Evolutionary conservation across 176 grass and related monocot species (phyloP).

Genomic region (Bothriochloa decipiens): DNA sequence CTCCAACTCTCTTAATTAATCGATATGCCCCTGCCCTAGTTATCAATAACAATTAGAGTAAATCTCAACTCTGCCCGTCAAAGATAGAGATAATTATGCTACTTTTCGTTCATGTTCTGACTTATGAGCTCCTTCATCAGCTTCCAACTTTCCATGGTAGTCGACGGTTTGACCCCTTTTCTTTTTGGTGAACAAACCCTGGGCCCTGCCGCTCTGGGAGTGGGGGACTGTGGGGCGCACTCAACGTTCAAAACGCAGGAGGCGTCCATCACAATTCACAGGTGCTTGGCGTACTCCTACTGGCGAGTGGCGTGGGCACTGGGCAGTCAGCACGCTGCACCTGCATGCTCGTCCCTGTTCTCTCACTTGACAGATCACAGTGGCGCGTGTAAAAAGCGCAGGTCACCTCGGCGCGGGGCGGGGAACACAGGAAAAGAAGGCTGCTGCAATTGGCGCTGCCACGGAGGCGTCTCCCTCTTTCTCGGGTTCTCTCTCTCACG

Average conservation of each 20-base stretch:
- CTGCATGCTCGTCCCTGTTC: neutral
- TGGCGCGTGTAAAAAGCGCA: constrained; percentile 38
- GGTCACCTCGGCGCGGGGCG: constrained; percentile 9
- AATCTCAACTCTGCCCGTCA: neutral
- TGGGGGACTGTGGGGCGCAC: neutral
- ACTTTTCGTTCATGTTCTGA: too few species aligned
- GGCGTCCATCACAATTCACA: neutral
- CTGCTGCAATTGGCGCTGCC: constrained; percentile 49
- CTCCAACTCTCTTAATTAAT: neutral
- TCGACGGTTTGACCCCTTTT: neutral
- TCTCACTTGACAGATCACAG: neutral
- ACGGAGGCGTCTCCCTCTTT: constrained; percentile 32
- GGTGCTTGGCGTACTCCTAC: neutral
- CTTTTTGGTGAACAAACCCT: neutral
- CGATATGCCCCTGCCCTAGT: neutral
- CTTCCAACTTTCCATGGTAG: neutral
- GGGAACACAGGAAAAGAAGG: constrained; percentile 32
- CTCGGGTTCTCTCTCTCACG: constrained; percentile 32
- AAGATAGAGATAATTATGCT: neutral
- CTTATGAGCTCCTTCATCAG: too few species aligned
- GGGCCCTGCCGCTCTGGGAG: neutral
- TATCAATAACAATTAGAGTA: neutral
- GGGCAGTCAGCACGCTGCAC: neutral
- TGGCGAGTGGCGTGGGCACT: neutral
- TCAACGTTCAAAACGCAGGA: constrained; percentile 7